Conservation (phyloP, 176 grass and related monocot genomes). For the Carex myosuroides region DNA sequence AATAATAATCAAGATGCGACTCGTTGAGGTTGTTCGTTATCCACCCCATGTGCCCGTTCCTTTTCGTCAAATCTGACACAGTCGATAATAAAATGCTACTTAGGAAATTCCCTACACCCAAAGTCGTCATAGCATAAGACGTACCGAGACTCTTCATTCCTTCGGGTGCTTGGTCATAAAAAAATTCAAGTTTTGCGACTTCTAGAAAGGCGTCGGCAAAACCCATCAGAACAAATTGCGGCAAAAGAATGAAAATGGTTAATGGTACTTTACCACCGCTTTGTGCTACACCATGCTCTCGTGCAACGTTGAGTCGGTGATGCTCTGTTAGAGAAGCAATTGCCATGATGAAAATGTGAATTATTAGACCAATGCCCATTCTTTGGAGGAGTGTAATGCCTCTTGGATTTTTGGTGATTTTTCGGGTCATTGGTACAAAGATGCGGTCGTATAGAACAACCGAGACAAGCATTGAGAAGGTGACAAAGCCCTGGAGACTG, state of each 20-base stretch:
- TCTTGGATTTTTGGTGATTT: conserved; percentile 53
- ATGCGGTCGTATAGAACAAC: conserved; percentile 71
- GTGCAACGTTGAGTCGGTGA: conserved; percentile 40
- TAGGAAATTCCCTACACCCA: conserved; percentile 82
- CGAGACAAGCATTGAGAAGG: conserved; percentile 66
- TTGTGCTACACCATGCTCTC: conserved; percentile 39
- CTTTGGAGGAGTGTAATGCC: conserved; percentile 83
- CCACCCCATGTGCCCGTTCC: conserved; percentile 46
- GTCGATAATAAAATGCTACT: conserved; percentile 65
- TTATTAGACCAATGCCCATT: conserved; percentile 60
- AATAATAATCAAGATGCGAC: conserved; percentile 80
- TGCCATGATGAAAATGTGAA: conserved; percentile 79
- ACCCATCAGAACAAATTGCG: conserved; percentile 88
- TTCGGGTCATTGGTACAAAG: conserved; percentile 57
- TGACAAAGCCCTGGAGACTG: conserved; percentile 64
- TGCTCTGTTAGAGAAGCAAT: conserved; percentile 66
- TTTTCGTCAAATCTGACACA: conserved; percentile 44
- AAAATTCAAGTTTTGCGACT: conserved; percentile 93
- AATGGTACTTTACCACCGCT: conserved; percentile 53
- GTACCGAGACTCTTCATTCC: conserved; percentile 93
- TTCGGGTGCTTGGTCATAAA: conserved; percentile 90
- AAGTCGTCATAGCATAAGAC: conserved; percentile 67
- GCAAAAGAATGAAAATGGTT: conserved; percentile 68
- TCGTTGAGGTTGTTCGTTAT: conserved; percentile 83
- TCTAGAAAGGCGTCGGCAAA: conserved; percentile 75